Base-by-base conservation (phyloP, 164 flowering plant genomes). In the Cinnamomum micranthum region DNA sequence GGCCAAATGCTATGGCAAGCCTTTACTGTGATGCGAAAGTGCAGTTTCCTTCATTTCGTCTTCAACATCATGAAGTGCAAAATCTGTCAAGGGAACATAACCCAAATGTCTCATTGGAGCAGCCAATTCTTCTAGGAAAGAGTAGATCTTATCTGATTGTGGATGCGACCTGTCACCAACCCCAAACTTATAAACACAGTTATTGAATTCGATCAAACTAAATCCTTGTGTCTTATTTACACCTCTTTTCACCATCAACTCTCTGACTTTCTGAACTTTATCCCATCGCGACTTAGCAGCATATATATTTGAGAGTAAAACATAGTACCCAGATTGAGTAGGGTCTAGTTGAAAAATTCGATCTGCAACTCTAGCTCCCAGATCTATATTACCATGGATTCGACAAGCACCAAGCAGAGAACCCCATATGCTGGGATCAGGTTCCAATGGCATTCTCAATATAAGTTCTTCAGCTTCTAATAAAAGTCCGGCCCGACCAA, bases 41-140 rank as follows among this genome's bases (percentile, higher is more conserved):
- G 74, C 27, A 1, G 70, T 62, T 71, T 76, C 78, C 65, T 76
- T 76, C 67, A 59, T 72, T 35, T 72, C 78, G 22, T 76, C 75
- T 58, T 76, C 78, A 51, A 76, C 55, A 24, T 76, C 78, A 76
- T 76, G 78, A 72, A 76, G 78, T 11, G 65, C 75, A 55, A 65
- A 76, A 58, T 76, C 71, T 4, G 65, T 65, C 63, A 76, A 33
- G 23, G 78, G 78, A 14, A 76, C 71, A 72, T 76, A 76, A 23
- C 78, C 75, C 71, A 66, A 31, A 52, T 55, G 62, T 72, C 71
- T 65, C 71, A 71, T 51, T 20, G 62, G 71, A 28, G 51, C 71
- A 24, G 35, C 51, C 74, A 76, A 24, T 65, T 72, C 58, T 24
- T 71, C 71, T 22, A 76, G 59, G 35, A 71, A 66, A 59, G 78